phyloP scores from a whole-genome alignment of 805 yeast genomes.

The Yamadazyma paraphyllophila region DNA sequence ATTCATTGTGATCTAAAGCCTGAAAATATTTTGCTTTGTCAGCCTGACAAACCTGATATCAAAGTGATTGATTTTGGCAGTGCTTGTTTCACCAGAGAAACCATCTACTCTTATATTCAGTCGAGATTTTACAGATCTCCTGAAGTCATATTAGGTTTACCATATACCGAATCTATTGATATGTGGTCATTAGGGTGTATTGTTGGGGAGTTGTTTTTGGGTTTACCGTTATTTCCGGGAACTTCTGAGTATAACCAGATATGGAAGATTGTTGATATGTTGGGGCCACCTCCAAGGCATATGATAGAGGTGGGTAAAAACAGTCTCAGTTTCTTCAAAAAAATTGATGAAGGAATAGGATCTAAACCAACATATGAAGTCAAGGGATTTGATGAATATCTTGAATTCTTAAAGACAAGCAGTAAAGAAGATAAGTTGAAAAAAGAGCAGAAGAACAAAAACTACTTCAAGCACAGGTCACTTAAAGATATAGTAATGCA shows the following conservation, averaged over 20 bases:
- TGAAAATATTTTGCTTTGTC: constrained; percentile 80
- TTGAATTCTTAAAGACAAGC: constrained; percentile 26
- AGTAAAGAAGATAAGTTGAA: constrained; percentile 30
- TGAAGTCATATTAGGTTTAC: constrained; percentile 87
- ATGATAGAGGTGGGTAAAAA: constrained; percentile 96
- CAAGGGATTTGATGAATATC: constrained; percentile 37
- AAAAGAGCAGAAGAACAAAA: constrained; percentile 76
- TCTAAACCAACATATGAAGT: constrained; percentile 30
- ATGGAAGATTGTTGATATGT: constrained; percentile 72
- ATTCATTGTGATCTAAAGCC: constrained; percentile 98
- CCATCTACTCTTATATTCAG: constrained; percentile 87
- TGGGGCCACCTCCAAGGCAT: constrained; percentile 90
- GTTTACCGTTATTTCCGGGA: constrained; percentile 93
- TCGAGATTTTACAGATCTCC: constrained; percentile 93
- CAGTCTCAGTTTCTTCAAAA: constrained; percentile 64
- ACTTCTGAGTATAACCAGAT: constrained; percentile 90
- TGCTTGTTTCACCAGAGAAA: constrained; percentile 89
- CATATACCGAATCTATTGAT: constrained; percentile 89
- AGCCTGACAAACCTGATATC: constrained; percentile 78
- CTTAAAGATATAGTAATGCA: constrained; percentile 73
- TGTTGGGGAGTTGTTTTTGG: constrained; percentile 84
- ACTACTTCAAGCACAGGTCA: constrained; percentile 66
- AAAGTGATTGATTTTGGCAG: constrained; percentile 96
- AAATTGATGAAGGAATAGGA: constrained; percentile 20
- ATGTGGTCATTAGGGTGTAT: constrained; percentile 98